These are phyloP conservation scores for Neurospora sp. DNA, from an alignment of 495 filamentous ascomycete genomes.

Conservation along the genomic window DNA sequence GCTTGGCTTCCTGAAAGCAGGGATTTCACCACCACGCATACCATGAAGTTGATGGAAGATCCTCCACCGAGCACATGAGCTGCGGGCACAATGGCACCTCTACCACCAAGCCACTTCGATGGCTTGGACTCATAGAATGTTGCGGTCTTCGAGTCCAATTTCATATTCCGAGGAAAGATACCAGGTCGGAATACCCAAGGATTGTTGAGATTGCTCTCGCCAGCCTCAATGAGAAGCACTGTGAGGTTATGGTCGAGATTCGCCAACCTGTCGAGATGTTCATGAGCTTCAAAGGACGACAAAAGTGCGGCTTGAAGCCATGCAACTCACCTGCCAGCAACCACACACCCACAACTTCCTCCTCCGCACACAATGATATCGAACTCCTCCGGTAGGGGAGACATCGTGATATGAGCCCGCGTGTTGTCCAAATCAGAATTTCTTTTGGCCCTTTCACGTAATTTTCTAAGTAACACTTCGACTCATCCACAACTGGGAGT, in stretches of 20 bases:
- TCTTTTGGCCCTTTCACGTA: neutral
- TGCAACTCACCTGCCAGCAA: constrained; percentile 49
- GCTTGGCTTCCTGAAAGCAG: neutral
- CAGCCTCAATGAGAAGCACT: constrained; percentile 69
- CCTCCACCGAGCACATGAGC: constrained; percentile 71
- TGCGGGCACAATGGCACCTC: constrained; percentile 67
- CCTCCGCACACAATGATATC: constrained; percentile 80
- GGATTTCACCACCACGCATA: constrained; percentile 10
- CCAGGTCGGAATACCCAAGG: constrained; percentile 74
- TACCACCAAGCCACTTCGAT: constrained; percentile 60
- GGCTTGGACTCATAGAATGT: constrained; percentile 73
- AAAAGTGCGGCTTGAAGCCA: neutral
- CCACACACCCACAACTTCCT: constrained; percentile 60
- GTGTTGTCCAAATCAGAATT: neutral
- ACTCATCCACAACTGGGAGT: neutral
- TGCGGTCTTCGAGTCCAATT: constrained; percentile 71
- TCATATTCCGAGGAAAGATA: constrained; percentile 52
- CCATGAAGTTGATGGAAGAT: constrained; percentile 76
- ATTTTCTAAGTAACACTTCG: neutral
- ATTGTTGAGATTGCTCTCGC: constrained; percentile 74
- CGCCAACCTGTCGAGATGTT: constrained; percentile 44
- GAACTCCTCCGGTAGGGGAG: constrained; percentile 54
- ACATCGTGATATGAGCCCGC: constrained; percentile 16
- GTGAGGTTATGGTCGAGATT: constrained; percentile 74
- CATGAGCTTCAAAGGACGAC: neutral